Evolutionary conservation across 257 asterid species (phyloP).

Genomic region (Solanum neorickii): DNA sequence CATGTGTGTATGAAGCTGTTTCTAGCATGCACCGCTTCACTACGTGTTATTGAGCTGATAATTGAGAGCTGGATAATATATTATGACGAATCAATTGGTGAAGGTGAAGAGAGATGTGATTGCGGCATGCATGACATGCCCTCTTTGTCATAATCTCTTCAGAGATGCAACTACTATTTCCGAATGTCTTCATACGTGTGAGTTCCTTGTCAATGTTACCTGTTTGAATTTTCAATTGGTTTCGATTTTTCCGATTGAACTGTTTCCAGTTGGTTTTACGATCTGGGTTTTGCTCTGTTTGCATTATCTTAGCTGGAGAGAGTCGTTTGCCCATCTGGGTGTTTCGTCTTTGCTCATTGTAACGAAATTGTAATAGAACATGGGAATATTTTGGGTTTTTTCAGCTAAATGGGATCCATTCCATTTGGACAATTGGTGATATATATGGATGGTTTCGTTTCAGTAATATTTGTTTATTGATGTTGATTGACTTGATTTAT

Average conservation of each 20-base stretch:
- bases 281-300: background rate
- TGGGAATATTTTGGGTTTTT: background rate
- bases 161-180: constrained; percentile 90
- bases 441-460: background rate
- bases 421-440: background rate
- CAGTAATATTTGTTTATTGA: background rate
- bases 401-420: background rate
- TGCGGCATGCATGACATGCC: constrained; percentile 99
- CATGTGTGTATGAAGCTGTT: constrained; percentile 13
- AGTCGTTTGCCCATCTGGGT: background rate
- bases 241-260: background rate
- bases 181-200: constrained; percentile 97
- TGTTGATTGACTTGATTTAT: background rate
- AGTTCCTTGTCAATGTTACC: constrained; percentile 11
- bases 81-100: constrained; percentile 89
- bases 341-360: background rate
- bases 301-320: background rate
- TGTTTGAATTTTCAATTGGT: background rate
- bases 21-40: constrained; percentile 4
- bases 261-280: background rate
- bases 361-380: background rate
- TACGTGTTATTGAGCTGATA: background rate
- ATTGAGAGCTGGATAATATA: background rate
- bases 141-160: constrained; percentile 74
- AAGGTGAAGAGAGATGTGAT: constrained; percentile 59